Conservation (phyloP, 306 rosid species). For the barrel medic (Medicago truncatula) region DNA sequence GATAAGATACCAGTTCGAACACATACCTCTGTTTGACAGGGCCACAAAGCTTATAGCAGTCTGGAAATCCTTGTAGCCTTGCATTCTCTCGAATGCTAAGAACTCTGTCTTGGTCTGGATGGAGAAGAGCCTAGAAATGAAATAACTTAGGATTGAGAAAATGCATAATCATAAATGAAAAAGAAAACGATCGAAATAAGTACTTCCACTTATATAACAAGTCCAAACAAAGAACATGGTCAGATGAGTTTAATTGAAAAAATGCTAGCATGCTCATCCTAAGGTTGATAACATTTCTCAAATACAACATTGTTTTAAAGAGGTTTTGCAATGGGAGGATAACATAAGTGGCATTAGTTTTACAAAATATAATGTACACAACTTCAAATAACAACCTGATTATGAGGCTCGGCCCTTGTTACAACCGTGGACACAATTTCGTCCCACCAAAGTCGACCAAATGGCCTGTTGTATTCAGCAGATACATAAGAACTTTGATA, state of each 20-base stretch:
- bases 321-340: not conserved
- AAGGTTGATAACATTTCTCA: not conserved
- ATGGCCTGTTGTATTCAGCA: not conserved
- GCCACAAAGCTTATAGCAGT: conserved; percentile 66
- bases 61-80: conserved; percentile 82
- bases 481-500: not conserved
- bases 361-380: not conserved
- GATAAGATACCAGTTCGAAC: too few species aligned
- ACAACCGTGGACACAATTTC: conserved; percentile 54
- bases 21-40: conserved; percentile 70
- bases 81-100: conserved; percentile 72
- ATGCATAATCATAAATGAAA: not conserved
- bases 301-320: not conserved
- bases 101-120: conserved; percentile 72
- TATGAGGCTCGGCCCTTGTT: conserved; percentile 52
- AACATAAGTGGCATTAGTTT: not conserved
- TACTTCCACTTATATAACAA: not conserved
- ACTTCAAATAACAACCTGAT: conserved; percentile 41
- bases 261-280: not conserved
- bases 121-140: conserved; percentile 43
- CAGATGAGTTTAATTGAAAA: conserved; percentile 1
- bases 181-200: not conserved
- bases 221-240: not conserved
- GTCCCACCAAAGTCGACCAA: conserved; percentile 59
- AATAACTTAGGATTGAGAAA: not conserved